Conservation (phyloP, 2,329 filamentous ascomycete genomes). For the Ascochyta clinopodiicola region DNA sequence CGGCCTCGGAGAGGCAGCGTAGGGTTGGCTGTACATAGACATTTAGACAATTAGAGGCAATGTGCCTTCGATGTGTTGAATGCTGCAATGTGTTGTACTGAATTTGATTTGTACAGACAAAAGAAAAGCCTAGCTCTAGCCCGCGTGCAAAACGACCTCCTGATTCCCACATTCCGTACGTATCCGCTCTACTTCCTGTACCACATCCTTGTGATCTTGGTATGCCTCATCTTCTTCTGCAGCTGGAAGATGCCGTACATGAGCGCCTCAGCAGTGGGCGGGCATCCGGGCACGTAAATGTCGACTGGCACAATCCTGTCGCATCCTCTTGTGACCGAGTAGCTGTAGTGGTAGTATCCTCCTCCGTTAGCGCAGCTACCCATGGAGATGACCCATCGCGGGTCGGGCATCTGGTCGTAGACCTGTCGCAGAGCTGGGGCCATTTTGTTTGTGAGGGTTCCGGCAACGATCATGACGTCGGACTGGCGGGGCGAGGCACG, state of each 20-base stretch:
- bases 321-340: slow-evolving; percentile 77
- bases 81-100: slow-evolving; percentile 3
- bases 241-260: slow-evolving; percentile 74
- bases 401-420: slow-evolving; percentile 95
- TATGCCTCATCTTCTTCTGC: slow-evolving; percentile 76
- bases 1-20: slow-evolving; percentile 41
- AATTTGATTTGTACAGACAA: slow-evolving; percentile 31
- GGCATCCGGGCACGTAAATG: slow-evolving; percentile 80
- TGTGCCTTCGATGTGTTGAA: background rate
- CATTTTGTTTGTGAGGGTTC: slow-evolving; percentile 96
- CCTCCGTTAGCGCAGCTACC: slow-evolving; percentile 84
- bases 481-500: slow-evolving; percentile 87
- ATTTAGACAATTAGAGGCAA: background rate
- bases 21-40: slow-evolving; percentile 10
- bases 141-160: slow-evolving; percentile 29
- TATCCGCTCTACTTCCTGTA: slow-evolving; percentile 57
- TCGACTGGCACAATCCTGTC: slow-evolving; percentile 84
- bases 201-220: slow-evolving; percentile 64
- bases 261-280: slow-evolving; percentile 61
- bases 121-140: slow-evolving; percentile 21
- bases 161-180: slow-evolving; percentile 19
- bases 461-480: slow-evolving; percentile 94
- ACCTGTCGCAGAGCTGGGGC: slow-evolving; percentile 86
- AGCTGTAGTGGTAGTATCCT: slow-evolving; percentile 88
- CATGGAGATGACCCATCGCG: slow-evolving; percentile 86